phyloP scores from a whole-genome alignment of 2,329 filamentous ascomycete species.

The Xylariales sp. region DNA sequence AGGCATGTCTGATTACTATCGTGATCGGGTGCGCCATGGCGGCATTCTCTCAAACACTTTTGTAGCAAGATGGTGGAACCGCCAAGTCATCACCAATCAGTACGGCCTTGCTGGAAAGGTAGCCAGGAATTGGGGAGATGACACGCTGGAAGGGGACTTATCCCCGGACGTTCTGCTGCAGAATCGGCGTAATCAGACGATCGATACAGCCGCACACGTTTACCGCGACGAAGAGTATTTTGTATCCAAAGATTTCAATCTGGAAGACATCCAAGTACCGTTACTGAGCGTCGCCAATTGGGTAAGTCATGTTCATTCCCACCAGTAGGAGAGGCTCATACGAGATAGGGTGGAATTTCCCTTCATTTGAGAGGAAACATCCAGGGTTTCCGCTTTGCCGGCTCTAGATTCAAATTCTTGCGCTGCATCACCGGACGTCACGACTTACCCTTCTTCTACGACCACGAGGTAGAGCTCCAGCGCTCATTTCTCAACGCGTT shows the following conservation, averaged over 20 bases:
- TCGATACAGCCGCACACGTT: slow-evolving; percentile 41
- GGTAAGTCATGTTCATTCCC: too few species aligned
- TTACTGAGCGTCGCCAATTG: slow-evolving; percentile 65
- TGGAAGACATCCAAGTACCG: slow-evolving; percentile 63
- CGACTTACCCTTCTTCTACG: slow-evolving; percentile 68
- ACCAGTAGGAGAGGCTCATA: too few species aligned
- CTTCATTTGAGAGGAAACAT: slow-evolving; percentile 67
- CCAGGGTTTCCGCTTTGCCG: slow-evolving; percentile 58
- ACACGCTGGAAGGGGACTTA: slow-evolving; percentile 56
- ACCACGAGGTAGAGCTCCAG: slow-evolving; percentile 64
- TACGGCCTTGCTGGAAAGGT: slow-evolving; percentile 46
- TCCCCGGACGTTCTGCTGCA: slow-evolving; percentile 43
- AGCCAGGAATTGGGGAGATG: slow-evolving; percentile 24
- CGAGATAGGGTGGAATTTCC: too few species aligned
- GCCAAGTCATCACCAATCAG: slow-evolving; percentile 63
- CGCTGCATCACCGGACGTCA: slow-evolving; percentile 66
- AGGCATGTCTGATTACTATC: slow-evolving; percentile 49
- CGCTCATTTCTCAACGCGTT: slow-evolving; percentile 66
- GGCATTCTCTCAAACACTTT: slow-evolving; percentile 56
- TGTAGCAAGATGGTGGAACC: slow-evolving; percentile 62
- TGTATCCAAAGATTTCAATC: slow-evolving; percentile 58
- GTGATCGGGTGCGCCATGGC: slow-evolving; percentile 56
- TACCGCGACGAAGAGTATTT: slow-evolving; percentile 63
- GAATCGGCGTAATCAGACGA: slow-evolving; percentile 43
- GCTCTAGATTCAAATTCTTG: slow-evolving; percentile 63